Evolutionary conservation across 2,329 filamentous ascomycete species (phyloP), one percentile per base, ranked within the genome.

Genomic region (Aspergillus awamori): DNA sequence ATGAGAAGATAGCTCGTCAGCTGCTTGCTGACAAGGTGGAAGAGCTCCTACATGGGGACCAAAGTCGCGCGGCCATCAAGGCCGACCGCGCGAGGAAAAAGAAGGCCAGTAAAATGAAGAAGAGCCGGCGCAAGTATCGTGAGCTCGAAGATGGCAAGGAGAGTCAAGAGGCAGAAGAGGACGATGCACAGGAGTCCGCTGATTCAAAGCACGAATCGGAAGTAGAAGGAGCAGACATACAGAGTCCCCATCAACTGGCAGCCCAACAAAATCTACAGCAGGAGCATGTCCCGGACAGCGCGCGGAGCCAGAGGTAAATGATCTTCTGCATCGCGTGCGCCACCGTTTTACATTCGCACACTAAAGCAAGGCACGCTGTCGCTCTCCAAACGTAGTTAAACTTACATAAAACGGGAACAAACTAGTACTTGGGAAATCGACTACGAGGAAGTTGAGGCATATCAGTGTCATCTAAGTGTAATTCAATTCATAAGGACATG

Each of bases 51-150:
- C 89, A 92, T 67, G 94, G 94, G 2, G 84, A 87, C 22, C 88
- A 90, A 70, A 90, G 87, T 30, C 95, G 92, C 73, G 86, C 86
- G 22, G 84, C 82, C 5, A 96, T 97, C 80, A 97, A 97, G 84
- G 87, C 86, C 58, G 85, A 88, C 70, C 84, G 92, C 69, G 97
- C 97, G 77, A 94, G 94, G 60, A 80, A 76, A 65, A 77, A 77
- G 67, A 81, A 80, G 67, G 75, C 76, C 38, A 80, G 76, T 65
- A 77, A 73, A 51, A 61, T 72, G 64, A 81, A 79, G 72, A 81
- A 81, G 73, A 74, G 68, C 51, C 72, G 73, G 63, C 71, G 79
- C 67, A 81, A 81, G 65, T 81, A 81, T 71, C 72, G 76, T 36
- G 70, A 64, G 45, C 53, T 59, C 15, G 63, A 61, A 45, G 61